Percentiles rank a stretch among this genome's conserved stretches.
Conservation (phyloP, 805 yeast genomes). For the Cyberlindnera suaveolens region DNA sequence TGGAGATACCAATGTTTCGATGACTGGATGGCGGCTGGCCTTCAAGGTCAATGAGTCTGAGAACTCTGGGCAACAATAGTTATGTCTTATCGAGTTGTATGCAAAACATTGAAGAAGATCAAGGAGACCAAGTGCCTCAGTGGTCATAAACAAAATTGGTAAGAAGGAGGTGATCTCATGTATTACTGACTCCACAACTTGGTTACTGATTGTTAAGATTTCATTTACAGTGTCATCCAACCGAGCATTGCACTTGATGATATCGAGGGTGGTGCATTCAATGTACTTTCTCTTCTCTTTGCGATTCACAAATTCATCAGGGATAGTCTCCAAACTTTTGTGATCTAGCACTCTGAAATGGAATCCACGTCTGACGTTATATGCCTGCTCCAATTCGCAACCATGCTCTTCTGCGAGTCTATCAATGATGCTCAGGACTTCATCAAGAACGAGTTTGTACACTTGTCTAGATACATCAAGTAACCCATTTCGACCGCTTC, state of each 20-base stretch:
- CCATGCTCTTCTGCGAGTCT: conserved; percentile 19
- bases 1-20: conserved; percentile 25
- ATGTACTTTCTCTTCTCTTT: conserved; percentile 24
- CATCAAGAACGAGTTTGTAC: conserved; percentile 32
- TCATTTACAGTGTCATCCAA: conserved; percentile 35
- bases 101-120: conserved; percentile 35
- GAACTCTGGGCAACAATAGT: conserved; percentile 33
- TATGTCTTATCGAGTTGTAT: conserved; percentile 15
- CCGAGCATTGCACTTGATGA: conserved; percentile 35
- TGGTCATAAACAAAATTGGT: conserved; percentile 33
- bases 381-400: conserved; percentile 26
- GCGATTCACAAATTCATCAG: conserved; percentile 30
- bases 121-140: conserved; percentile 37
- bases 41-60: conserved; percentile 25
- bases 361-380: conserved; percentile 34
- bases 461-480: conserved; percentile 38
- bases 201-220: conserved; percentile 36
- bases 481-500: conserved; percentile 38
- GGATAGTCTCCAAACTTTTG: conserved; percentile 19
- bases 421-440: conserved; percentile 26
- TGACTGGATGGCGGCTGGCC: conserved; percentile 36
- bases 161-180: conserved; percentile 23
- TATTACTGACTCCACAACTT: conserved; percentile 28
- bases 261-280: conserved; percentile 35
- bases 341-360: conserved; percentile 26